These are phyloP conservation scores for Planoprotostelium fungivorum DNA, from an alignment of 78 protist genomes.

Conservation along the genomic window DNA sequence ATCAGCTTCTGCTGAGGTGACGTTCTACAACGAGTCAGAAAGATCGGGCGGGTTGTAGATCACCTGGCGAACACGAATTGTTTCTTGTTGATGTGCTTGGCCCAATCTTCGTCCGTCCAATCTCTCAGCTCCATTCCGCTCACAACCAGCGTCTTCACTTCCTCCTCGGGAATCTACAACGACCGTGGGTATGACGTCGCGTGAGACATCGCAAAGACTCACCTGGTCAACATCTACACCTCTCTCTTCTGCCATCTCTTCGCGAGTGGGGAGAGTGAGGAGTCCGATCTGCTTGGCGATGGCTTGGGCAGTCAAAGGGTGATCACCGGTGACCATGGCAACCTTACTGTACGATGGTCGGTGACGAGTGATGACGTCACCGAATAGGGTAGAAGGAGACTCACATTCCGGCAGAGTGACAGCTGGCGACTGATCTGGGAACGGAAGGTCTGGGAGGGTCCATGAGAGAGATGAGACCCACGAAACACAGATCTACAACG, in stretches of 20 bases:
- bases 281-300: slow-evolving; percentile 87
- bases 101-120: slow-evolving; percentile 52
- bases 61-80: slow-evolving; percentile 66
- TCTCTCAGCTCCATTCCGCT: slow-evolving; percentile 45
- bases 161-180: slow-evolving; percentile 18
- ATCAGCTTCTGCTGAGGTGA: slow-evolving; percentile 86
- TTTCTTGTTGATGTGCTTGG: slow-evolving; percentile 14
- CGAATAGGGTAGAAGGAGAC: no score
- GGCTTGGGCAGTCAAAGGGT: slow-evolving; percentile 94
- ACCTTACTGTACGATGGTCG: slow-evolving; percentile 24
- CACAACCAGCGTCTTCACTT: slow-evolving; percentile 32
- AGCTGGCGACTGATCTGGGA: slow-evolving; percentile 34
- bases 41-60: not conserved
- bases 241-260: slow-evolving; percentile 47
- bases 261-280: slow-evolving; percentile 43
- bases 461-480: slow-evolving; percentile 87
- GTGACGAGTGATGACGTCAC: no score
- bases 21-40: slow-evolving; percentile 35
- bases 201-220: not conserved
- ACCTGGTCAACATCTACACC: slow-evolving; percentile 22
- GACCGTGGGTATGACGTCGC: not conserved
- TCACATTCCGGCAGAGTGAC: slow-evolving; percentile 72
- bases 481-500: slow-evolving; percentile 60
- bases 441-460: slow-evolving; percentile 95
- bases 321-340: slow-evolving; percentile 99